phyloP scores from a whole-genome alignment of 2,329 filamentous ascomycete genomes.

The Drechslerella dactyloides region DNA sequence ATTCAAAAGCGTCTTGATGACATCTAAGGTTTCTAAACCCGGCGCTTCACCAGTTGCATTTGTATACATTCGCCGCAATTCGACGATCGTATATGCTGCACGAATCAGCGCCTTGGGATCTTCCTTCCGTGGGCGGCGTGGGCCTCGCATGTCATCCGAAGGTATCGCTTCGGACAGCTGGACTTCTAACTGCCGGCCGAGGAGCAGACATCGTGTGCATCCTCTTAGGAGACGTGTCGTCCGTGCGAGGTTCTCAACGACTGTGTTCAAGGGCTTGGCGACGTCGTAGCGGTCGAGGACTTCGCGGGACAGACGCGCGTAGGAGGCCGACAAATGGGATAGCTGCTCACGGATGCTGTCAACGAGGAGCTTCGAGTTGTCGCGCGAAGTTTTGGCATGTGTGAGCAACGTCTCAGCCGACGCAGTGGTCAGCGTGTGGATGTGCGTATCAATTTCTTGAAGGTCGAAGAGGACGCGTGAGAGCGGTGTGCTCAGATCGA shows the following conservation, averaged over 20 bases:
- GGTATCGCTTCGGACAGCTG: conserved; percentile 74
- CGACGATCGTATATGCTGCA: conserved; percentile 78
- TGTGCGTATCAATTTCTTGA: conserved; percentile 95
- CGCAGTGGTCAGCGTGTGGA: conserved; percentile 84
- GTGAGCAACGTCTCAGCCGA: conserved; percentile 80
- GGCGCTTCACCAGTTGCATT: conserved; percentile 73
- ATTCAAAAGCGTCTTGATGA: conserved; percentile 73
- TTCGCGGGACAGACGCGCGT: conserved; percentile 82
- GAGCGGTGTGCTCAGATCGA: conserved; percentile 92
- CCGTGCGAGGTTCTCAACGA: conserved; percentile 78
- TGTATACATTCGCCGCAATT: conserved; percentile 73
- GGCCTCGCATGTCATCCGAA: conserved; percentile 57
- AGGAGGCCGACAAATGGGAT: conserved; percentile 79
- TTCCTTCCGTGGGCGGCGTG: conserved; percentile 63
- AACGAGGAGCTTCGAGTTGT: conserved; percentile 74
- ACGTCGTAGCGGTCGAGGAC: conserved; percentile 84
- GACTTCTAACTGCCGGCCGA: conserved; percentile 86
- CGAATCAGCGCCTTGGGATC: conserved; percentile 81
- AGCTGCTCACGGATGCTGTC: conserved; percentile 80
- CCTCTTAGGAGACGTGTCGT: conserved; percentile 77
- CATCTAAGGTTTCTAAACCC: conserved; percentile 75
- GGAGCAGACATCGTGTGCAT: conserved; percentile 77
- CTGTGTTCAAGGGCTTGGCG: conserved; percentile 79
- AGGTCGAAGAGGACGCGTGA: conserved; percentile 94
- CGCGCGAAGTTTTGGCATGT: conserved; percentile 76